A percentile compares a stretch with the other conserved stretches of the same genome.
These are phyloP conservation scores for Dichotomocladium elegans DNA, from an alignment of 371 early-diverging fungal genomes.

Conservation along the genomic window DNA sequence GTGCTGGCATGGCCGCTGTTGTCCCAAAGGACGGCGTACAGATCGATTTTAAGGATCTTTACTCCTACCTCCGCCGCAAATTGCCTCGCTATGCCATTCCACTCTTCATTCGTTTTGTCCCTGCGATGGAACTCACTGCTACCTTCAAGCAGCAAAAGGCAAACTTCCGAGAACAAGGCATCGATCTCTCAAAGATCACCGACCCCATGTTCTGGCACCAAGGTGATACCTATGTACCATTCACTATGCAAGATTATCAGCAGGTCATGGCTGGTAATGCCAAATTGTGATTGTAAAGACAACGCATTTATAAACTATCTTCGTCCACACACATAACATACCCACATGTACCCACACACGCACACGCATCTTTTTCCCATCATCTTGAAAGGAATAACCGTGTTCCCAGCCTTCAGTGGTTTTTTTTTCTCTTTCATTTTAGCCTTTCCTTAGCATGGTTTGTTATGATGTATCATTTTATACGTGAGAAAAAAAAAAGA, in stretches of 20 bases:
- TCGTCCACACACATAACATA: too few species aligned
- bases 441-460: too few species aligned
- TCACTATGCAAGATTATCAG: conserved; percentile 19
- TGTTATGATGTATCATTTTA: too few species aligned
- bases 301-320: too few species aligned
- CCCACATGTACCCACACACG: too few species aligned
- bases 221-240: conserved; percentile 21
- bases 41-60: conserved; percentile 32
- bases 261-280: not conserved
- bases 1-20: conserved; percentile 70
- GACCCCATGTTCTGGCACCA: conserved; percentile 46
- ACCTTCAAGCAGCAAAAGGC: conserved; percentile 56
- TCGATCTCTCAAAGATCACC: conserved; percentile 22
- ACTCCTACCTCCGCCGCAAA: conserved; percentile 20
- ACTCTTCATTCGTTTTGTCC: conserved; percentile 48
- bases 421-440: too few species aligned
- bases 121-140: conserved; percentile 43
- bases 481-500: not conserved
- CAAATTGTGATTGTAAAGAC: too few species aligned
- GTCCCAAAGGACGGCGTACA: conserved; percentile 19
- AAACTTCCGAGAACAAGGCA: conserved; percentile 41
- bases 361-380: too few species aligned
- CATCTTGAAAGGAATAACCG: too few species aligned
- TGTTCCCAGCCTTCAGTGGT: too few species aligned
- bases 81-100: conserved; percentile 62